Evolutionary conservation across 768 basidiomycete genomes (phyloP), one percentile per base, ranked within the genome.

Genomic region (Leccinellum albellum): DNA sequence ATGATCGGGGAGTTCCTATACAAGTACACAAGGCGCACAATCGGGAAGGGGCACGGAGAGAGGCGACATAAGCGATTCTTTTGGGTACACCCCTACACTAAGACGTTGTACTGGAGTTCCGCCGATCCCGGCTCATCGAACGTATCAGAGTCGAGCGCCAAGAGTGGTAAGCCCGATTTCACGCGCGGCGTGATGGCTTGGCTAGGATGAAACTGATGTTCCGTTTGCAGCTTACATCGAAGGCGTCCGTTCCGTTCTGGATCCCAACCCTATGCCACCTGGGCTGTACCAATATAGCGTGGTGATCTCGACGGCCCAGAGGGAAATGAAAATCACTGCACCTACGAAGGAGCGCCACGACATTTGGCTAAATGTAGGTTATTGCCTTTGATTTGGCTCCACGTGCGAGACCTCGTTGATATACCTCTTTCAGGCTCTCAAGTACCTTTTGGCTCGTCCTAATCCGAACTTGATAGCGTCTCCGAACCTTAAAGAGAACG

Each of bases 81-180:
- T 82, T 99, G 97, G 97, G 87, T 99, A n/a, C 96, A 98, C 73
- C 97, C 97, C 20, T 99, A 98, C 70, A 98, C 95, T 40, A 93
- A 92, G 78, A 98, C 94, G 5, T 67, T 99, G 57, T 98, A 98
- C 73, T 99, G 97, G 97, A 93, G 92, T 66, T 88, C 91, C 17
- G 85, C 87, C 10, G 96, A 98, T 75, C 97, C 96, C 50, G 94
- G 93, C 28, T 91, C 91, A 24, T 83, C 84, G 37, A 86, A 86
- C 63, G 90, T 93, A 17, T 84, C 88, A 1, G 94, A 98, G 76
- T 92, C 92, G 8, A 95, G 88, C 70, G 91, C 96, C 14, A 98
- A 97, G 84, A 95, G 92, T 72, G 94, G 96, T 98, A 75, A 64
- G 94, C 85, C 4, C 24, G 45, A 53, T 57, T 57, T 53, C 62